Evolutionary conservation across 2,329 filamentous ascomycete species (phyloP), one percentile per base, ranked within the genome.

Genomic region (Laburnicola sp.): DNA sequence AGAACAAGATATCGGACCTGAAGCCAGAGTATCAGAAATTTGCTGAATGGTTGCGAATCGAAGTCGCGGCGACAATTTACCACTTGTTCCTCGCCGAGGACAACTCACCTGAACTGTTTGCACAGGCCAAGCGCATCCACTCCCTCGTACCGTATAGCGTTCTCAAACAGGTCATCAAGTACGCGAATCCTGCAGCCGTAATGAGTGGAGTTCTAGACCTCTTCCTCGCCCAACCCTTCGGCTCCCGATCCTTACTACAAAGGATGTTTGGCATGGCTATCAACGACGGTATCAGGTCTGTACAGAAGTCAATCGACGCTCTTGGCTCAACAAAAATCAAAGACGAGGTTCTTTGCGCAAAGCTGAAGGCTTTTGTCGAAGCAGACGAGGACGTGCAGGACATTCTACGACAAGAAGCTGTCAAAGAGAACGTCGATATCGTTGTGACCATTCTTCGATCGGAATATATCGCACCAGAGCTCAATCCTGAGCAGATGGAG

Each of bases 21-120:
- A 96, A 90, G 66, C 87, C 95, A 8, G 92, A 97, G 71, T 97
- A 97, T 72, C 89, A 94, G 67, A 99, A 97, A 71, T 97, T 99
- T 69, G 93, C 93, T 16, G 94, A 99, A 73, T 99, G 94, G 94
- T 78, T 97, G 44, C 87, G 94, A 34, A 99, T 99, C 66, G 94
- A 99, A 75, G 87, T 99, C 42, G 94, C 94, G 23, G 94, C 94
- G 35, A 97, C 94, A 22, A 85, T 97, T 52, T 99, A 99, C 69
- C 94, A 99, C 72, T 80, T 99, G 30, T 99, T 99, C 80, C 81
- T 99, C 38, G 94, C 94, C 4, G 94, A 99, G 72, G 94, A 99
- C 75, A 99, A 99, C 73, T 97, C 93, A 0, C 92, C 94, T 0
- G 94, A 99, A 68, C 75, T 99, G 27, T 97, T 97, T 71, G 91